A percentile compares a stretch with the other conserved stretches of the same genome.
Conservation (phyloP, 2,329 filamentous ascomycete species). For the Cucurbitaria berberidis region DNA sequence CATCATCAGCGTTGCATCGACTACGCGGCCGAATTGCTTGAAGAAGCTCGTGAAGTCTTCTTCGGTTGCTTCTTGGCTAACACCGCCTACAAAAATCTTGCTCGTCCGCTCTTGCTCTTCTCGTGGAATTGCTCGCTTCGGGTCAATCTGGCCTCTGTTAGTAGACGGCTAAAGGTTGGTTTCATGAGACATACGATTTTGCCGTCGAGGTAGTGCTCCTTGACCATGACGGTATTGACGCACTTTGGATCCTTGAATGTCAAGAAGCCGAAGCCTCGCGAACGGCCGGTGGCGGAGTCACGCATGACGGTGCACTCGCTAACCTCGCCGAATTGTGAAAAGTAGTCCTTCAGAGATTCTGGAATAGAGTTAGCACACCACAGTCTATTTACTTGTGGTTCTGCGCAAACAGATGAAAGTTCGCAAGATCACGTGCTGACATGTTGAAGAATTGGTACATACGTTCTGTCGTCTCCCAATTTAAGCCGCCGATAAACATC, state of each 20-base stretch:
- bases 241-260: constrained; percentile 98
- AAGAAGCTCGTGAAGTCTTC: constrained; percentile 97
- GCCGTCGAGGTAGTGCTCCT: constrained; percentile 96
- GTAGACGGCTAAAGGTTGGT: constrained; percentile 19
- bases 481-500: constrained; percentile 99
- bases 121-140: constrained; percentile 93
- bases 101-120: constrained; percentile 98
- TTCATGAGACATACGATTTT: constrained; percentile 78
- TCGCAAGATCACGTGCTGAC: no score
- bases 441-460: constrained; percentile 53
- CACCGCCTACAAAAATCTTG: constrained; percentile 98
- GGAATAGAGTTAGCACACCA: constrained; percentile 13
- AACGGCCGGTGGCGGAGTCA: constrained; percentile 90
- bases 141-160: constrained; percentile 77
- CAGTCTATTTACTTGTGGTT: no score
- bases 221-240: constrained; percentile 99
- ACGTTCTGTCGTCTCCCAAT: constrained; percentile 99
- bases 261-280: constrained; percentile 94
- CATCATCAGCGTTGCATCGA: constrained; percentile 99
- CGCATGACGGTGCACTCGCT: constrained; percentile 99
- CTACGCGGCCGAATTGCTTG: constrained; percentile 91
- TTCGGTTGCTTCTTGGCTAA: constrained; percentile 96
- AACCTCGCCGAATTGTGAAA: constrained; percentile 96
- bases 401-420: neutral
- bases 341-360: constrained; percentile 98